Evolutionary conservation across 202 grass and related monocot species (phyloP).

Genomic region (Zoysia matrella): DNA sequence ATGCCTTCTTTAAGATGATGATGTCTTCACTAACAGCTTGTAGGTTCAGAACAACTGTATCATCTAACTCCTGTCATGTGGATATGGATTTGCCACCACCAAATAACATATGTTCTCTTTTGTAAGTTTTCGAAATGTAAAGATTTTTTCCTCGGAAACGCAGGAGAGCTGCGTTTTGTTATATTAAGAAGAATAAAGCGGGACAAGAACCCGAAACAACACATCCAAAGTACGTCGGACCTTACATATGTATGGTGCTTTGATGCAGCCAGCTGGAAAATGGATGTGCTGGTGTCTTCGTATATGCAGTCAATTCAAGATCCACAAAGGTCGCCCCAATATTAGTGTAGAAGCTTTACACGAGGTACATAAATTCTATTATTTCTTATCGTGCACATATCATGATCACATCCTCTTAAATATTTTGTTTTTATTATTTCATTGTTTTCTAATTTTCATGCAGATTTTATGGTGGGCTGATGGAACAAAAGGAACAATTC

Average conservation of each 20-base stretch:
- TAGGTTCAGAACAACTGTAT: constrained; percentile 85
- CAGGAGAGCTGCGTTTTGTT: too few species aligned
- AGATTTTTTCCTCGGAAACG: background rate
- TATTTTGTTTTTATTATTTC: constrained; percentile 23
- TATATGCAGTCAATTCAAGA: constrained; percentile 80
- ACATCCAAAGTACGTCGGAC: background rate
- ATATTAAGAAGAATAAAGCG: too few species aligned
- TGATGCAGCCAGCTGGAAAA: constrained; percentile 88
- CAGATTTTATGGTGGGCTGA: constrained; percentile 92
- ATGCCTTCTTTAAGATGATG: constrained; percentile 33
- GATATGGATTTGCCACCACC: constrained; percentile 79
- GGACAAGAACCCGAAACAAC: too few species aligned
- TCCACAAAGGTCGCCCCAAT: constrained; percentile 48
- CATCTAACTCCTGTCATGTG: constrained; percentile 81
- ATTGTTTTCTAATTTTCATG: constrained; percentile 15
- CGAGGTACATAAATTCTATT: constrained; percentile 8
- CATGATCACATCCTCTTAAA: constrained; percentile 9
- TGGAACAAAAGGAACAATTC: constrained; percentile 88
- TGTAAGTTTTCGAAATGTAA: constrained; percentile 63
- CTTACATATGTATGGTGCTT: constrained; percentile 31
- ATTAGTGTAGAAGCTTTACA: constrained; percentile 10
- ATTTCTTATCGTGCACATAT: constrained; percentile 10
- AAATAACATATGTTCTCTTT: constrained; percentile 96
- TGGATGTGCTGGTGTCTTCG: constrained; percentile 87
- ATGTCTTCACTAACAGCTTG: constrained; percentile 66